Conservation (phyloP, 129 eudicot genomes). For the Flaveria sonorensis region DNA sequence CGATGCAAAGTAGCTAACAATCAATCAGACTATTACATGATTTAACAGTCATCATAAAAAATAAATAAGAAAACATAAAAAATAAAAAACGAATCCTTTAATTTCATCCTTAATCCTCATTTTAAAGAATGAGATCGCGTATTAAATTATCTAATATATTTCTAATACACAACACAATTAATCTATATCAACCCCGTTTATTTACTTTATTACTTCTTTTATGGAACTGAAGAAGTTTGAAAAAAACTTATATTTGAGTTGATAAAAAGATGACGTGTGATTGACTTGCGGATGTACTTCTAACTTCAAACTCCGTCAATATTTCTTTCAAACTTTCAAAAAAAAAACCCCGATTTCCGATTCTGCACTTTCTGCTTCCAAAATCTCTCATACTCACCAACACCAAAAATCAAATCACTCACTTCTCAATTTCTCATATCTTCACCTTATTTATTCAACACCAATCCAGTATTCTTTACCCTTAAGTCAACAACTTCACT, state of each 20-base stretch:
- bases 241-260: background rate
- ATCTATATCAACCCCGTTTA: too few species aligned
- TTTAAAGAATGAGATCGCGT: too few species aligned
- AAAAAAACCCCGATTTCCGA: background rate
- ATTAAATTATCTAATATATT: too few species aligned
- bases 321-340: background rate
- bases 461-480: background rate
- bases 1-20: too few species aligned
- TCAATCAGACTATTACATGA: too few species aligned
- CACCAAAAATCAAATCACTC: background rate
- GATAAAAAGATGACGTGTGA: background rate
- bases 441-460: background rate
- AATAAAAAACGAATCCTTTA: too few species aligned
- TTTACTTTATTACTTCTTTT: too few species aligned
- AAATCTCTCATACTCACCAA: background rate
- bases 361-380: background rate
- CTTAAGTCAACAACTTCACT: constrained; percentile 17
- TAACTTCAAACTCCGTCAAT: background rate
- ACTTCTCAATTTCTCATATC: background rate
- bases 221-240: background rate
- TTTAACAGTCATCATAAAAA: too few species aligned
- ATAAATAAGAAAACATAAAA: too few species aligned
- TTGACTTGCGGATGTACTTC: background rate
- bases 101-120: too few species aligned
- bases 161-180: too few species aligned